phyloP scores from a whole-genome alignment of 306 rosid species.

The Bauhinia variegata region DNA sequence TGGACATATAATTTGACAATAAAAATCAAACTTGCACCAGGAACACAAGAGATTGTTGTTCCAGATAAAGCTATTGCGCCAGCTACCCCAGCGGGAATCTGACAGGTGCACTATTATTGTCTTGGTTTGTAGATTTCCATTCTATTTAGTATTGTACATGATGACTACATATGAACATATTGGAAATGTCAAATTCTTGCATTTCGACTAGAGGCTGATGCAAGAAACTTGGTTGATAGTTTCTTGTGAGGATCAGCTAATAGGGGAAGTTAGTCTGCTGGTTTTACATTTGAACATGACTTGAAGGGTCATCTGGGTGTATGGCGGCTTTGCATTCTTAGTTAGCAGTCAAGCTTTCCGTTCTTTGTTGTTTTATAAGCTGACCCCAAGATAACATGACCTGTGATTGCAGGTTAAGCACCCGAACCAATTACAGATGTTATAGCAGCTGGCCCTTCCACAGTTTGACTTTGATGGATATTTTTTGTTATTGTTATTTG shows the following conservation, averaged over 20 bases:
- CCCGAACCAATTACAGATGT: constrained; percentile 25
- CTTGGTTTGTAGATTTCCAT: no score
- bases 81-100: constrained; percentile 38
- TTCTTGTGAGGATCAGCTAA: constrained; percentile 19
- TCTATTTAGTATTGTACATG: constrained; percentile 2
- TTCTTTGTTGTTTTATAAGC: constrained; percentile 1
- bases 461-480: constrained; percentile 28
- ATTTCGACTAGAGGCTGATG: background rate
- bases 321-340: no score
- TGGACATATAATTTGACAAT: constrained; percentile 47
- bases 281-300: background rate
- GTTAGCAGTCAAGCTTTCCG: background rate
- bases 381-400: constrained; percentile 17
- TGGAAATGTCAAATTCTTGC: background rate
- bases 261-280: background rate
- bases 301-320: background rate
- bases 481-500: background rate
- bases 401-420: constrained; percentile 50
- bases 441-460: constrained; percentile 33
- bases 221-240: constrained; percentile 6
- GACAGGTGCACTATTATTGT: constrained; percentile 58
- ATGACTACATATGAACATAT: no score
- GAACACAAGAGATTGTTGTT: constrained; percentile 36
- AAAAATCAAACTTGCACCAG: constrained; percentile 33
- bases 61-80: background rate